Evolutionary conservation across 192 early-diverging fungal species (phyloP), one percentile per base, ranked within the genome.

Genomic region (Gonapodya prolifera): DNA sequence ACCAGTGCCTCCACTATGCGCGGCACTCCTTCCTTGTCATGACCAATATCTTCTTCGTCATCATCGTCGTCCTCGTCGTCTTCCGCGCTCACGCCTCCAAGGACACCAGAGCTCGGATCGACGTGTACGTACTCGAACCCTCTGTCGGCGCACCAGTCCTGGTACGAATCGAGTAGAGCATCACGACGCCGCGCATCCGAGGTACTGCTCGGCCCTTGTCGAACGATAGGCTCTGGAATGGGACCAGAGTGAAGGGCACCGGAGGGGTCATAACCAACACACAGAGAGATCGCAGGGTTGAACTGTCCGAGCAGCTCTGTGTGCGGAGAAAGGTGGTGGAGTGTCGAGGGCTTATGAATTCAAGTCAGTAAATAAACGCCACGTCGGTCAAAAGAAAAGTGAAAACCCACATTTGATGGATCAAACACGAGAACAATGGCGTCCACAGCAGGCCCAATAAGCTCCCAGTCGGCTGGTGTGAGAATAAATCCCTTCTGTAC

Each of bases 111-210:
- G 23, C 45, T 61, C 45, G 45, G 45, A 61, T 61, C 45, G 8
- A 61, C 45, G 8, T 16, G 8, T 23, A 73, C 32, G 71, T 73
- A 73, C 71, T 73, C 71, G 71, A 73, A 73, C 71, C 71, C 71
- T 8, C 32, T 16, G 8, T 73, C 71, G 71, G 32, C 32, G 31
- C 71, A 73, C 71, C 71, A 73, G 18, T 73, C 71, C 2, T 32
- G 71, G 71, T 61, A 61, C 8, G 8, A 16, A 16, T 61, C 45
- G 45, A 16, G 45, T 23, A 61, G 23, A 23, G 45, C 45, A 23
- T 8, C 45, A 61, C 45, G 45, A 23, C 45, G 45, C 71, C 71
- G 71, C 8, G 71, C 8, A 2, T 29, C 32, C 31, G 71, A 73
- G 28, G 18, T 29, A 8, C 18, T 73, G 28, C 28, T 73, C 45